Base-by-base conservation (phyloP, 805 yeast genomes). In the Saturnispora sanitii region DNA sequence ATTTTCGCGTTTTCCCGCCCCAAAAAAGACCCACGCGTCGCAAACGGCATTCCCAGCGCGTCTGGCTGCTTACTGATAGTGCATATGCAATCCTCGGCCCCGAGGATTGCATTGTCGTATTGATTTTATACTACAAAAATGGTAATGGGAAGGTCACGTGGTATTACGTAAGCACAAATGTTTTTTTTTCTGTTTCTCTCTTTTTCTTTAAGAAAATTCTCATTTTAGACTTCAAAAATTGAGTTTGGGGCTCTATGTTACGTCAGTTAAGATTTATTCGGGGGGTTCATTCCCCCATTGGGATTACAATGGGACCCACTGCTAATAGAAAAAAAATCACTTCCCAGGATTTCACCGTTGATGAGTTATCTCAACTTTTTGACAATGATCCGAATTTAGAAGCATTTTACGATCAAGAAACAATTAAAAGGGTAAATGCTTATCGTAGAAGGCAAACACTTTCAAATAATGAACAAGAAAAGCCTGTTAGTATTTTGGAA, bases 371-470 rank as follows among this genome's bases (percentile, higher is more conserved):
- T 20, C 46, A 53, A 20, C 46, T 56, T 6, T 35, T 58, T 17
- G 52, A 58, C 12, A 46, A 49, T 27, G 57, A 58, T 37, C 59
- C 60, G 1, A 53, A 53, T 36, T 40, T 56, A n/a, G 55, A 44
- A 28, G 57, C 54, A 2, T 60, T 58, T 33, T 52, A 51, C 37
- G 52, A 46, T 30, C 37, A 35, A 1, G 40, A 41, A 1, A 40
- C 43, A 11, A 26, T 42, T 8, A 25, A 20, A 11, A 25, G 33
- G 13, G 35, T 35, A 4, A 35, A 43, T 13, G 19, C 31, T 4
- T 16, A 18, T 11, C 22, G 22, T 5, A 17, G 9, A 19, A 20
- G 13, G 20, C 19, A 13, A 11, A 20, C 27, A 17, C 18, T 4
- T 18, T 38, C 16, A 26, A 16, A n/a, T 2, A 18, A 6, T 9